Evolutionary conservation across 2,329 filamentous ascomycete species (phyloP), one percentile per base, ranked within the genome.

Genomic region (Microdochium bolleyi): DNA sequence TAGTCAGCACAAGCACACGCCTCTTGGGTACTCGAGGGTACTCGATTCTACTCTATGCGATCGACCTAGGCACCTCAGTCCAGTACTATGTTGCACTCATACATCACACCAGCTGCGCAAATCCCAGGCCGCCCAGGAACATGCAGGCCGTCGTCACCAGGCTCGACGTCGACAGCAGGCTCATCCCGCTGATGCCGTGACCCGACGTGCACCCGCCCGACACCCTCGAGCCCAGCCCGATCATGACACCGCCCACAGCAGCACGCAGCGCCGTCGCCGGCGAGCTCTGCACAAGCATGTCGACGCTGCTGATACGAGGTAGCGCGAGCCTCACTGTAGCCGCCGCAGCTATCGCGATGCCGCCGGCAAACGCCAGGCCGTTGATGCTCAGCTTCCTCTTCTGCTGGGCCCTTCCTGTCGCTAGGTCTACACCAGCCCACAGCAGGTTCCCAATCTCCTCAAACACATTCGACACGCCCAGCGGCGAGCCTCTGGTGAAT

Each of bases 141-240:
- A 82, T 77, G 4, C 75, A 69, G 2, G 66, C 75, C 24, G 86
- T 80, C 0, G 81, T 84, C 13, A 87, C 64, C 52, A 86, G 72
- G 60, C 84, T 87, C 10, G 83, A 79, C 3, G 78, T 67, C 0
- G 79, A 83, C 50, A 87, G 69, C 55, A 83, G 69, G n/a, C 80
- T 78, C 61, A 87, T 75, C 0, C 85, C 85, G 54, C 80, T 85
- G 56, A 88, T 82, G 0, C 85, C 85, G 62, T 88, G 85, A 0
- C 85, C 84, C 4, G 81, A 84, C 0, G 84, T 85, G 57, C 85
- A 88, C 0, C 85, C 85, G 1, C 83, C 83, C 0, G 80, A 84
- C 52, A 87, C 61, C 49, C 83, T 75, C 1, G 82, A 73, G 1
- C 85, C 85, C 9, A 87, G 62, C 0, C 77, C 74, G 69, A 87